Evolutionary conservation across 495 filamentous ascomycete genomes (phyloP).

Genomic region (Jackrogersella minutella): DNA sequence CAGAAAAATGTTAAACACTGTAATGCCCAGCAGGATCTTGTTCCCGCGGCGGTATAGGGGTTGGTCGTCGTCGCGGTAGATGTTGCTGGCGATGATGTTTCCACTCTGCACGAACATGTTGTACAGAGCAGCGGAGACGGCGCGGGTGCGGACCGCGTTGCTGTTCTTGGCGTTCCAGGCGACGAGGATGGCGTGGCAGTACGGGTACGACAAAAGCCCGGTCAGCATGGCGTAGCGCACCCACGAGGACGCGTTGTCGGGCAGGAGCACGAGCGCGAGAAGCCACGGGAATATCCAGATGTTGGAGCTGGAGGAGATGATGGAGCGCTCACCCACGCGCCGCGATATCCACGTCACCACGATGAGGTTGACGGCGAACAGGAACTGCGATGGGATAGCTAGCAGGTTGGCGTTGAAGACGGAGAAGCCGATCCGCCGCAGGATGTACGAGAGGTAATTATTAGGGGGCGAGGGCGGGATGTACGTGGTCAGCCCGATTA

Average conservation of each 20-base stretch:
- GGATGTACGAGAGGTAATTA: constrained; percentile 59
- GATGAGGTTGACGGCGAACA: constrained; percentile 56
- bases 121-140: constrained; percentile 63
- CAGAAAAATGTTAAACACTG: constrained; percentile 49
- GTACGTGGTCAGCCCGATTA: constrained; percentile 60
- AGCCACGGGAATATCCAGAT: constrained; percentile 65
- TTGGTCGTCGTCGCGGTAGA: constrained; percentile 64
- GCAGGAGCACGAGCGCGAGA: constrained; percentile 58
- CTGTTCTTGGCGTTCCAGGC: constrained; percentile 68
- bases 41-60: constrained; percentile 64
- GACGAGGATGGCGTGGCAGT: constrained; percentile 69
- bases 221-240: constrained; percentile 60
- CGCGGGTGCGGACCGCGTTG: constrained; percentile 67
- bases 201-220: constrained; percentile 65
- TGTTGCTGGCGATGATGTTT: constrained; percentile 60
- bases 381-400: constrained; percentile 58
- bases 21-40: constrained; percentile 54
- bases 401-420: constrained; percentile 64
- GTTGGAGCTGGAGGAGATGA: constrained; percentile 60
- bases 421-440: constrained; percentile 60
- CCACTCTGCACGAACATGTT: constrained; percentile 58
- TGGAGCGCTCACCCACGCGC: constrained; percentile 59
- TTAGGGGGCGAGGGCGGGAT: constrained; percentile 58
- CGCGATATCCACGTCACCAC: constrained; percentile 64
- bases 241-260: constrained; percentile 56